Evolutionary conservation across 2,329 filamentous ascomycete genomes (phyloP).

Genomic region (Fusarium sarcochroum): DNA sequence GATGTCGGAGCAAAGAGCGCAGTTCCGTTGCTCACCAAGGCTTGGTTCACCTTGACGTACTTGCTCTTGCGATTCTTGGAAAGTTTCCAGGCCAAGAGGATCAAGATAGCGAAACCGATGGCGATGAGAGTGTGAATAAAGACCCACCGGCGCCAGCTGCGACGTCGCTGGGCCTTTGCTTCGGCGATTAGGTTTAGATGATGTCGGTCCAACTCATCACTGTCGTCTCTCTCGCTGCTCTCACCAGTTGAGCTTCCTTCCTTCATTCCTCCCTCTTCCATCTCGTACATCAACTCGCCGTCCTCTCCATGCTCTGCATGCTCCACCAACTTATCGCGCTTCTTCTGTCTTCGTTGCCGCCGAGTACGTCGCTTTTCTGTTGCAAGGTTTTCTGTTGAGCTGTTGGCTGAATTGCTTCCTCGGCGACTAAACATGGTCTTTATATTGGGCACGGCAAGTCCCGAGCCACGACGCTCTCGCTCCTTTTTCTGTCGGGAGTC

Average conservation of each 20-base stretch:
- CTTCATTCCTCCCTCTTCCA: constrained; percentile 84
- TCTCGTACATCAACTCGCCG: constrained; percentile 86
- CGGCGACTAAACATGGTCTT: constrained; percentile 60
- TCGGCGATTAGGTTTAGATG: constrained; percentile 64
- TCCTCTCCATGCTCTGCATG: constrained; percentile 75
- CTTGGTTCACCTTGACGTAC: constrained; percentile 44
- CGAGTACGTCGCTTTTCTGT: constrained; percentile 65
- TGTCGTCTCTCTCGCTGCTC: constrained; percentile 72
- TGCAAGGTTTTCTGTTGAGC: constrained; percentile 64
- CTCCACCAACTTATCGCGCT: constrained; percentile 66
- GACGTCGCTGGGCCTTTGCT: constrained; percentile 63
- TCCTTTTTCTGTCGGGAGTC: constrained; percentile 66
- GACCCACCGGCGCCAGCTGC: constrained; percentile 67
- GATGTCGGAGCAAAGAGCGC: constrained; percentile 92
- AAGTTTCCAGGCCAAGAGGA: constrained; percentile 71
- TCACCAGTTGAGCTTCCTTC: constrained; percentile 75
- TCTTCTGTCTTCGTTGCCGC: constrained; percentile 65
- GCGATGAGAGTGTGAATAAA: constrained; percentile 67
- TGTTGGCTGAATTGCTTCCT: constrained; percentile 57
- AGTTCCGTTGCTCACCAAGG: constrained; percentile 81
- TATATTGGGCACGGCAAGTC: constrained; percentile 65
- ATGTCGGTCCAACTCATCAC: constrained; percentile 70
- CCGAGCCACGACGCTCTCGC: constrained; percentile 64
- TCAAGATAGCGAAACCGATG: constrained; percentile 68
- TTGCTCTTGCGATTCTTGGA: constrained; percentile 61